phyloP scores from a whole-genome alignment of 768 basidiomycete genomes.

The Cystofilobasidium capitatum region DNA sequence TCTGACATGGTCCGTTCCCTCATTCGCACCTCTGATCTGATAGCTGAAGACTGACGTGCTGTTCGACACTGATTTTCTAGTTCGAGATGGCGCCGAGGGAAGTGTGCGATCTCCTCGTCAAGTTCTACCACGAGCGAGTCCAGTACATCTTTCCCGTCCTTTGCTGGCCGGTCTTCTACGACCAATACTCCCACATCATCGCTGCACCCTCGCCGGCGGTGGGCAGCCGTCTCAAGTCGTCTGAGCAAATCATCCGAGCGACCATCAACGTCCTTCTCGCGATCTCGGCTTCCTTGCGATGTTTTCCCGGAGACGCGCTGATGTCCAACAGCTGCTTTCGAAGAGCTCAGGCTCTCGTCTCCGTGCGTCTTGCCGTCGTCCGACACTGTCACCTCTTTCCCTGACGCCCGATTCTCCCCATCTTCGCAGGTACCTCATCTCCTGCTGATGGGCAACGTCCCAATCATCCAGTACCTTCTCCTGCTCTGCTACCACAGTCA shows the following conservation, averaged over 20 bases:
- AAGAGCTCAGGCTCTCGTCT: background rate
- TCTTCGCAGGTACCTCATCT: background rate
- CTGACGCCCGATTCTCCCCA: background rate
- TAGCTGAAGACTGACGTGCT: too few relatives aligned
- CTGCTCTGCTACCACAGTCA: constrained; percentile 6
- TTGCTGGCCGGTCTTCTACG: background rate
- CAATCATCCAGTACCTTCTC: constrained; percentile 3
- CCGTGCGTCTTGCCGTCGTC: background rate
- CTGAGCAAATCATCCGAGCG: background rate
- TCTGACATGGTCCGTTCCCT: background rate
- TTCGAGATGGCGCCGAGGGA: background rate
- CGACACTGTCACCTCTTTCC: background rate
- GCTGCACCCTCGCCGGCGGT: background rate
- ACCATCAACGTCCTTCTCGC: background rate
- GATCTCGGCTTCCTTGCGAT: background rate
- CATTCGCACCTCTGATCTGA: background rate
- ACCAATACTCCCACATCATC: background rate
- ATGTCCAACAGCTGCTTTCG: background rate
- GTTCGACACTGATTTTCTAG: background rate
- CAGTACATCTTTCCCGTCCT: background rate
- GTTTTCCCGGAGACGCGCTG: background rate
- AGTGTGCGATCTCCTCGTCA: background rate
- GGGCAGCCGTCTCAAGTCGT: background rate
- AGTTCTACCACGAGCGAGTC: background rate
- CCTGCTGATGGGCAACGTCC: background rate